A percentile compares a stretch with the other conserved stretches of the same genome.
Evolutionary conservation across 2,329 filamentous ascomycete genomes (phyloP).

Genomic region (Aspergillus awamori): DNA sequence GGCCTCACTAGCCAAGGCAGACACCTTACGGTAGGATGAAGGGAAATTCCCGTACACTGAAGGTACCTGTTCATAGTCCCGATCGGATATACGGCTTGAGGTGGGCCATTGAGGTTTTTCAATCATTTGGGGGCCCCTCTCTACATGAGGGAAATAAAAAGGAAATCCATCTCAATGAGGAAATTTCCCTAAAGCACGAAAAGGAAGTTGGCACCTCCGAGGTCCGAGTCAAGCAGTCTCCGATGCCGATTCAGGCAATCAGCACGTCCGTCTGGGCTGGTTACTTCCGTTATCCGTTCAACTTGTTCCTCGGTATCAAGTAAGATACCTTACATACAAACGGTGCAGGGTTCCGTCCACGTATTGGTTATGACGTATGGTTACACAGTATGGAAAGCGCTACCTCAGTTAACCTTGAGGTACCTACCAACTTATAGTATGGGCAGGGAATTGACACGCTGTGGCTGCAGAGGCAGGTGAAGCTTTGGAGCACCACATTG

Average conservation of each 20-base stretch:
- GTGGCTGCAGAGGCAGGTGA: not conserved
- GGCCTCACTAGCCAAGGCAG: not conserved
- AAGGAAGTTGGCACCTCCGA: constrained; percentile 23
- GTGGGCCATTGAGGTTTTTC: constrained; percentile 7
- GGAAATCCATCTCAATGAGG: constrained; percentile 11
- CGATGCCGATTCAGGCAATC: constrained; percentile 8
- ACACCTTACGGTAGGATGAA: not conserved
- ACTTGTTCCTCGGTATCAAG: not conserved
- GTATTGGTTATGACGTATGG: constrained; percentile 3
- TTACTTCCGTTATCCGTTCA: constrained; percentile 20
- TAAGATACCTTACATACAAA: constrained; percentile 11
- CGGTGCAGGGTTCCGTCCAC: not conserved
- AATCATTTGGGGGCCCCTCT: not conserved
- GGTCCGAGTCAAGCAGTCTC: constrained; percentile 23
- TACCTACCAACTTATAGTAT: not conserved
- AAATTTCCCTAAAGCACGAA: constrained; percentile 14
- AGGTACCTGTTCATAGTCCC: not conserved
- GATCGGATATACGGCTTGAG: constrained; percentile 13
- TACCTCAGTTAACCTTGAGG: not conserved
- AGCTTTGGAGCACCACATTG: not conserved
- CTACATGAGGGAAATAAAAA: not conserved
- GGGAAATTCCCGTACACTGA: not conserved
- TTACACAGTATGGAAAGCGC: constrained; percentile 1
- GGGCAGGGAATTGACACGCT: not conserved
- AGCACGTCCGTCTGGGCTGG: not conserved